Evolutionary conservation across 164 flowering plant species (phyloP).

Genomic region (Dillenia suffruticosa): DNA sequence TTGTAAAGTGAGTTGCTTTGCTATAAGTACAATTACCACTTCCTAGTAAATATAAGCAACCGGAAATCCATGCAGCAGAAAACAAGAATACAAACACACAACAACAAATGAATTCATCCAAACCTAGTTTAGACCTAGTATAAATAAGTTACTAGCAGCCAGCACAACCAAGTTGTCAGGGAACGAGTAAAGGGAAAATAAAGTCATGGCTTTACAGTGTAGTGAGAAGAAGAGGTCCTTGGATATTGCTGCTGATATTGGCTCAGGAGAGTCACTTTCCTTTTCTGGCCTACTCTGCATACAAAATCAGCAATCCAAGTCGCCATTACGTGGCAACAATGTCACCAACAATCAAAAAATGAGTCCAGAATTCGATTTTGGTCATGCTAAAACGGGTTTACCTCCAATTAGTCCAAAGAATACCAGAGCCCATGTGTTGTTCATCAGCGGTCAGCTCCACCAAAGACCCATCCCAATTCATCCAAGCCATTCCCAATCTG

Average conservation of each 20-base stretch:
- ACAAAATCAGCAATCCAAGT: conserved; percentile 20
- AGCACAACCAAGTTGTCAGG: background rate
- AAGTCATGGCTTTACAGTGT: no score
- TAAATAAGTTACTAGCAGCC: no score
- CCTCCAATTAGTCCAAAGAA: background rate
- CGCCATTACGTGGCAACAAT: background rate
- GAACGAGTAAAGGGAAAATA: background rate
- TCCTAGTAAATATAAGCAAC: no score
- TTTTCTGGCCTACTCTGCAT: conserved; percentile 23
- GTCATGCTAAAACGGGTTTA: background rate
- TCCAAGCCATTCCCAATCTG: no score
- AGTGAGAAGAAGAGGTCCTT: background rate
- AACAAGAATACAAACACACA: no score
- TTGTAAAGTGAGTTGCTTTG: no score
- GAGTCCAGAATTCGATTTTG: conserved; percentile 21
- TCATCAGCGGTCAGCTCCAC: conserved; percentile 10
- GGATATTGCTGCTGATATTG: conserved; percentile 12
- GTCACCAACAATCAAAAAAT: conserved; percentile 1
- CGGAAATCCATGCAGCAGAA: no score
- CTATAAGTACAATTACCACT: no score
- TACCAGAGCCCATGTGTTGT: conserved; percentile 1
- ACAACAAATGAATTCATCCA: no score
- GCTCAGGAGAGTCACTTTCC: conserved; percentile 24
- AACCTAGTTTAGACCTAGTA: no score
- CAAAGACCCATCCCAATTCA: background rate